These are phyloP conservation scores for Kondoa subrosea DNA, from an alignment of 768 basidiomycete genomes.

Conservation along the genomic window DNA sequence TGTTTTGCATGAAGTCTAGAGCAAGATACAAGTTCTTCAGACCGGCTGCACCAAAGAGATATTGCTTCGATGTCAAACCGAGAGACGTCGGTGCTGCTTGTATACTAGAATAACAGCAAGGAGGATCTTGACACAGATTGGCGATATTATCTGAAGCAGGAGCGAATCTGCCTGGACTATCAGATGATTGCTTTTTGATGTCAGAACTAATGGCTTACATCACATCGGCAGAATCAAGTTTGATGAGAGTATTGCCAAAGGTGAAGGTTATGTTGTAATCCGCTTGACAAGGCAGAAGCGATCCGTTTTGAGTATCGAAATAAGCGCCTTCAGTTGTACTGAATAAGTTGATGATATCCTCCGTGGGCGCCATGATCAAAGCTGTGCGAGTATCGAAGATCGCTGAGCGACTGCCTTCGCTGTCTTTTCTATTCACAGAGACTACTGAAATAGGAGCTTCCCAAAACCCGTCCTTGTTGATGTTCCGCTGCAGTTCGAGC, in stretches of 20 bases:
- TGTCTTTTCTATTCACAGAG: not conserved
- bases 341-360: not conserved
- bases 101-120: conserved; percentile 1
- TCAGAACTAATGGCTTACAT: not conserved
- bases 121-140: not conserved
- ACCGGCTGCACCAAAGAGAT: not conserved
- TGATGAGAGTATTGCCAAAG: not conserved
- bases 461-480: not conserved
- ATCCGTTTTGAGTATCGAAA: not conserved
- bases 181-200: not conserved
- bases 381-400: conserved; percentile 6
- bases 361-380: not conserved
- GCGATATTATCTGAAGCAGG: not conserved
- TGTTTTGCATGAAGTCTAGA: not conserved
- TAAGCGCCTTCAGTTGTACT: not conserved
- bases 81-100: not conserved
- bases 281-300: not conserved
- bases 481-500: not conserved
- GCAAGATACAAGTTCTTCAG: conserved; percentile 3
- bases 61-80: not conserved
- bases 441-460: not conserved
- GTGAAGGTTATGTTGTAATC: not conserved
- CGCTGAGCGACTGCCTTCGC: not conserved
- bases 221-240: not conserved
- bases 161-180: not conserved